Percentiles rank a stretch among this genome's conserved stretches.
phyloP scores from a whole-genome alignment of 148 eudicot species.

The Chenopodium suecicum region DNA sequence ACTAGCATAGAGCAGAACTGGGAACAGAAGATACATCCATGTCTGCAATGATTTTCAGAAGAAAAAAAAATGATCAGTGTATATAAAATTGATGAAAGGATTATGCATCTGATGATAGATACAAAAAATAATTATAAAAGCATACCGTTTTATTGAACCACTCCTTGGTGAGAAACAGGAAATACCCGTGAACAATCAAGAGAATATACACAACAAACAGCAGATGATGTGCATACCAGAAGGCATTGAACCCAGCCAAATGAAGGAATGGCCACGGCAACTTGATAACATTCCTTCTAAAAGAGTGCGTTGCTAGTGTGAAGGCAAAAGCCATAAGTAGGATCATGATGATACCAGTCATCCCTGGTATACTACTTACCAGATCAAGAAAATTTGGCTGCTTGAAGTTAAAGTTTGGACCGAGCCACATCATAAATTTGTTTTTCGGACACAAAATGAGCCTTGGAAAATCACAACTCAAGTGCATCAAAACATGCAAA shows the following conservation, averaged over 20 bases:
- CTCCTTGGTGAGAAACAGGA: conserved; percentile 51
- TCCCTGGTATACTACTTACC: conserved; percentile 44
- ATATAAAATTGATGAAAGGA: not conserved
- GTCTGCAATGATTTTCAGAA: conserved; percentile 49
- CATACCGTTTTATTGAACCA: conserved; percentile 89
- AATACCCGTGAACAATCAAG: conserved; percentile 73
- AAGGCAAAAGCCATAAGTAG: conserved; percentile 71
- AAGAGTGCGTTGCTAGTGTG: conserved; percentile 75
- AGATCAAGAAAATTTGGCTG: conserved; percentile 65
- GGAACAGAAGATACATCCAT: conserved; percentile 87
- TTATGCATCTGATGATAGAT: not conserved
- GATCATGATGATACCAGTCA: conserved; percentile 69
- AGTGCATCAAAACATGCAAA: conserved; percentile 56
- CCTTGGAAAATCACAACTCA: conserved; percentile 63
- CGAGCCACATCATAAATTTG: conserved; percentile 46
- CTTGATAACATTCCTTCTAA: conserved; percentile 79
- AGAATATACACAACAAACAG: conserved; percentile 63
- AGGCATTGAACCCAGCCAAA: conserved; percentile 89
- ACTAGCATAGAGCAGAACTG: conserved; percentile 59
- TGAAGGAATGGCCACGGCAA: conserved; percentile 64
- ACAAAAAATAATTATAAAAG: not conserved
- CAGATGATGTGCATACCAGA: conserved; percentile 94
- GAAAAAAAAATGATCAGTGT: conserved; percentile 1
- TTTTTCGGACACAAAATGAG: conserved; percentile 36
- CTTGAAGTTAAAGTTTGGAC: conserved; percentile 43